Percentiles rank a stretch among this genome's conserved stretches.
These are phyloP conservation scores for Dalbergia cultrata DNA, from an alignment of 306 rosid species.

Conservation along the genomic window DNA sequence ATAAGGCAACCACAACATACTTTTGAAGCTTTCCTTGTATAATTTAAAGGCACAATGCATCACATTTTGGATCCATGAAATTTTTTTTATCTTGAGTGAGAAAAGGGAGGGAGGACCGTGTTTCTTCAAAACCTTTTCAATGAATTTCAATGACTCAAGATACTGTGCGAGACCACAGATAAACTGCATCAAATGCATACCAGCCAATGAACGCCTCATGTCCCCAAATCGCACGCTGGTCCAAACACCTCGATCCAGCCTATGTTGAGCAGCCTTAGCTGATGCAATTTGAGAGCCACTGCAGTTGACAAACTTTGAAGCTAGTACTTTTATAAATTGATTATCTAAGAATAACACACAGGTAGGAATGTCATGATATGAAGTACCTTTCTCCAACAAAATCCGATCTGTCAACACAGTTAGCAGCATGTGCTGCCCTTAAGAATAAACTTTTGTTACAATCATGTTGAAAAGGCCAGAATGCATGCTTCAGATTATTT, in stretches of 20 bases:
- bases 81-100: background rate
- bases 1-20: constrained; percentile 9
- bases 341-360: constrained; percentile 18
- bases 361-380: constrained; percentile 19
- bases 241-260: constrained; percentile 93
- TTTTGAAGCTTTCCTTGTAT: background rate
- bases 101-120: background rate
- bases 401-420: constrained; percentile 68
- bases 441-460: constrained; percentile 71
- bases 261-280: constrained; percentile 93
- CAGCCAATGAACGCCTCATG: constrained; percentile 92
- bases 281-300: constrained; percentile 91
- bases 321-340: constrained; percentile 19
- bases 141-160: background rate
- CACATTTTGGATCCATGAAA: background rate
- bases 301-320: constrained; percentile 46
- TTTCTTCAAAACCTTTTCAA: background rate
- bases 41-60: constrained; percentile 6
- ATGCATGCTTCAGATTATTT: constrained; percentile 76
- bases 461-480: constrained; percentile 95
- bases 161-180: constrained; percentile 14
- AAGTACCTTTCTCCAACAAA: constrained; percentile 75
- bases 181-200: constrained; percentile 51
- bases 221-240: constrained; percentile 90
- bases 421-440: constrained; percentile 90